A percentile compares a stretch with the other conserved stretches of the same genome.
Evolutionary conservation across 1,139 yeast genomes (phyloP).

Genomic region (Scheffersomyces cryptocercus): DNA sequence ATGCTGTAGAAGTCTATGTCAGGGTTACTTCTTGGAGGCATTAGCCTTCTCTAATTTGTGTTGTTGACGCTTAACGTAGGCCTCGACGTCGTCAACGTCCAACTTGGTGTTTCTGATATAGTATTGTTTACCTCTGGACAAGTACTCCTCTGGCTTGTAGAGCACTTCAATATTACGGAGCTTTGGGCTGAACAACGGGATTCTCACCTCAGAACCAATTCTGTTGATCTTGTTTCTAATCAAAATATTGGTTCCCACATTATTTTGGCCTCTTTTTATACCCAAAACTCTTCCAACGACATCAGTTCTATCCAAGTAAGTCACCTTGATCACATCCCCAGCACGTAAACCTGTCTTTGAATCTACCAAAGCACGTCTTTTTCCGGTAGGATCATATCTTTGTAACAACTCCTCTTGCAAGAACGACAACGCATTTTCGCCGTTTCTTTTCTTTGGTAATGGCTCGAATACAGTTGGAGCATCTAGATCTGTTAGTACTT

Average conservation of each 20-base stretch:
- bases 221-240: constrained; percentile 78
- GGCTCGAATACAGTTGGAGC: constrained; percentile 52
- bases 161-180: constrained; percentile 73
- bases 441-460: constrained; percentile 51
- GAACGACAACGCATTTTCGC: constrained; percentile 48
- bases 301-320: constrained; percentile 67
- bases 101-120: constrained; percentile 80
- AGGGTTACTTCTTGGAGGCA: not conserved
- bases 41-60: not conserved
- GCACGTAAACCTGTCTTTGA: constrained; percentile 57
- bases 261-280: constrained; percentile 60
- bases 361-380: constrained; percentile 64
- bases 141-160: constrained; percentile 69
- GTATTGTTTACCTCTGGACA: constrained; percentile 78
- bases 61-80: constrained; percentile 31
- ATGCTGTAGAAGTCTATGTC: too few relatives aligned
- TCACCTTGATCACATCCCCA: constrained; percentile 80
- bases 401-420: constrained; percentile 51
- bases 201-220: constrained; percentile 77
- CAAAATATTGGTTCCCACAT: constrained; percentile 68
- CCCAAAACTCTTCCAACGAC: constrained; percentile 79
- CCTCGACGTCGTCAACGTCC: constrained; percentile 80
- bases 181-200: constrained; percentile 77
- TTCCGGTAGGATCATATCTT: constrained; percentile 71
- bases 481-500: constrained; percentile 16